phyloP scores from a whole-genome alignment of 2,329 filamentous ascomycete species.

The Alternaria panax region DNA sequence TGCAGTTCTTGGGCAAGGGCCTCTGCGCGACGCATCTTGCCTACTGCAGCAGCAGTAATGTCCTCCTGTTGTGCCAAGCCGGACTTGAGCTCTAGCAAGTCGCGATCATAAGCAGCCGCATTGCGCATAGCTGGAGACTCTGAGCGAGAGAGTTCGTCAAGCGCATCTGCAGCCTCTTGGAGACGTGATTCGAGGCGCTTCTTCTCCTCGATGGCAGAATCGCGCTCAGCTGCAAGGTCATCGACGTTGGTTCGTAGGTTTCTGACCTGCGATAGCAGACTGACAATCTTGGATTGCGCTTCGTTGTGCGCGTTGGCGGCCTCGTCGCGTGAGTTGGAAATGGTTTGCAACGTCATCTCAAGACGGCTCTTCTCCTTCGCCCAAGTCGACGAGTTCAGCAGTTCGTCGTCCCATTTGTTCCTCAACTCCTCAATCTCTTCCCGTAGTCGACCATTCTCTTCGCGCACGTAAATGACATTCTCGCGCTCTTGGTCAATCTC shows the following conservation, averaged over 20 bases:
- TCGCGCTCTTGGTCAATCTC: constrained; percentile 94
- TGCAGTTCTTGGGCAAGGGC: constrained; percentile 87
- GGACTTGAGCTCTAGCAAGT: constrained; percentile 88
- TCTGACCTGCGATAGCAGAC: constrained; percentile 87
- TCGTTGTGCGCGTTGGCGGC: constrained; percentile 93
- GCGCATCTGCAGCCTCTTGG: constrained; percentile 83
- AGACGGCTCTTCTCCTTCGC: constrained; percentile 95
- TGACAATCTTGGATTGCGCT: constrained; percentile 90
- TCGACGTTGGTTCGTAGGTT: constrained; percentile 83
- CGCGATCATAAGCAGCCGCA: constrained; percentile 85
- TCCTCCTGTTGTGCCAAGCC: constrained; percentile 92
- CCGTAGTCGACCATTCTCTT: constrained; percentile 86
- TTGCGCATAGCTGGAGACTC: constrained; percentile 89
- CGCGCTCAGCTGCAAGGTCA: constrained; percentile 83
- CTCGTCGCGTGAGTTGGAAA: constrained; percentile 91
- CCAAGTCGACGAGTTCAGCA: constrained; percentile 97
- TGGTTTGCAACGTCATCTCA: constrained; percentile 86
- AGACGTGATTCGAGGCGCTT: constrained; percentile 84
- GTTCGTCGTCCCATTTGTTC: constrained; percentile 97
- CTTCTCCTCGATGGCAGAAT: constrained; percentile 87
- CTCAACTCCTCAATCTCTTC: constrained; percentile 95
- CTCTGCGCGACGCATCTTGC: constrained; percentile 96
- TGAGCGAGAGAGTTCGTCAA: constrained; percentile 86
- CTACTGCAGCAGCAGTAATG: constrained; percentile 86
- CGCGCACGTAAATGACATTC: constrained; percentile 81